Conservation (phyloP, 208 protist species). For the Wallacemonas rigidus region DNA sequence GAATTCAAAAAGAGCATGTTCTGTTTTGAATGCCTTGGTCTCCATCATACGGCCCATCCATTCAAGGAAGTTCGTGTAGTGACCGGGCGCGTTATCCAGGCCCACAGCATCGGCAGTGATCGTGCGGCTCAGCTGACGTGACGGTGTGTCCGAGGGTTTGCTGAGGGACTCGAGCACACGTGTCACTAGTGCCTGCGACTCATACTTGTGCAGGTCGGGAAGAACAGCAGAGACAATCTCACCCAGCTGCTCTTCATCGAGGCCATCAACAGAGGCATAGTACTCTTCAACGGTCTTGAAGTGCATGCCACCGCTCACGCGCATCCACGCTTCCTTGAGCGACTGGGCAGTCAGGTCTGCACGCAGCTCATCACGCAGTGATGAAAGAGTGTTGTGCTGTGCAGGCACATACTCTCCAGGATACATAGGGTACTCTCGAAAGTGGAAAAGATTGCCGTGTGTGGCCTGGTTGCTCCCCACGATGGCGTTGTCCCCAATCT, state of each 20-base stretch:
- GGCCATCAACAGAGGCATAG: slow-evolving; percentile 81
- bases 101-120: slow-evolving; percentile 88
- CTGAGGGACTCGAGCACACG: slow-evolving; percentile 85
- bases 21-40: slow-evolving; percentile 89
- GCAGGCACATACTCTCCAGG: slow-evolving; percentile 90
- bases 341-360: slow-evolving; percentile 84
- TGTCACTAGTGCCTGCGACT: slow-evolving; percentile 74
- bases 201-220: slow-evolving; percentile 67
- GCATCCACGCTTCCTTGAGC: slow-evolving; percentile 91
- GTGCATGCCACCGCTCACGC: slow-evolving; percentile 72
- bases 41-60: slow-evolving; percentile 91
- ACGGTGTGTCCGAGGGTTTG: slow-evolving; percentile 62
- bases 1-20: slow-evolving; percentile 90
- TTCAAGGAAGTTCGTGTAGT: slow-evolving; percentile 92
- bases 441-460: slow-evolving; percentile 89
- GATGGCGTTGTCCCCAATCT: slow-evolving; percentile 70
- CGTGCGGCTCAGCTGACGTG: slow-evolving; percentile 72
- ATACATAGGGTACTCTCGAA: slow-evolving; percentile 92
- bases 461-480: slow-evolving; percentile 61
- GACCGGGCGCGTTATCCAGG: slow-evolving; percentile 81
- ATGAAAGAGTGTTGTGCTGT: slow-evolving; percentile 84
- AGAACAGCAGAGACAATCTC: slow-evolving; percentile 85
- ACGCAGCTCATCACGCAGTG: slow-evolving; percentile 80
- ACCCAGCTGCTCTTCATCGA: slow-evolving; percentile 84
- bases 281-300: slow-evolving; percentile 87